phyloP scores from a whole-genome alignment of 164 flowering plant genomes.

The Brasenia schreberi region DNA sequence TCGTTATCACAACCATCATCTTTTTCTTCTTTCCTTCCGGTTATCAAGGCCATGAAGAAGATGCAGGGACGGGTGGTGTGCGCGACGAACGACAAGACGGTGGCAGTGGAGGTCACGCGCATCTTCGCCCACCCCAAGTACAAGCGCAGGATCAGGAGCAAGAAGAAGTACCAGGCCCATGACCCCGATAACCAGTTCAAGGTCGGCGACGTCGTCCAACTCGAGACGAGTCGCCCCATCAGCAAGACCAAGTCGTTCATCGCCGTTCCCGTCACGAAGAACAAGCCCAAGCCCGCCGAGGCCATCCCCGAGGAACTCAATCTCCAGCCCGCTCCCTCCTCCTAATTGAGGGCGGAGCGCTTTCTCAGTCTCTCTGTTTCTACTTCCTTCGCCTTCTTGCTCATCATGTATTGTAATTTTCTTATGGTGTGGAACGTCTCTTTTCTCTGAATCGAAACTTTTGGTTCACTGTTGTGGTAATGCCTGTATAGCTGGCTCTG shows the following conservation, averaged over 20 bases:
- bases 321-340: slow-evolving; percentile 41
- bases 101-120: slow-evolving; percentile 52
- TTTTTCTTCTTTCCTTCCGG: slow-evolving; percentile 14
- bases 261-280: slow-evolving; percentile 35
- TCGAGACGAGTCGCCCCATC: slow-evolving; percentile 62
- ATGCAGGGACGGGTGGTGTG: slow-evolving; percentile 73
- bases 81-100: slow-evolving; percentile 57
- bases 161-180: slow-evolving; percentile 94
- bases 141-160: slow-evolving; percentile 65
- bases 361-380: not conserved
- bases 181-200: slow-evolving; percentile 76
- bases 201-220: slow-evolving; percentile 77
- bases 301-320: slow-evolving; percentile 28
- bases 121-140: slow-evolving; percentile 82
- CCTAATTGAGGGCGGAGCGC: not conserved
- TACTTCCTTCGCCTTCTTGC: not conserved
- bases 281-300: slow-evolving; percentile 4
- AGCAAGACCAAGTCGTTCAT: slow-evolving; percentile 77
- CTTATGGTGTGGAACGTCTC: too few relatives aligned
- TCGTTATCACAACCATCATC: slow-evolving; percentile 12
- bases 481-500: too few relatives aligned
- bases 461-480: too few relatives aligned
- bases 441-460: too few relatives aligned
- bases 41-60: slow-evolving; percentile 48
- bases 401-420: too few relatives aligned